Evolutionary conservation across 805 yeast genomes (phyloP), one percentile per base, ranked within the genome.

Genomic region (Starmerella stigmatis): DNA sequence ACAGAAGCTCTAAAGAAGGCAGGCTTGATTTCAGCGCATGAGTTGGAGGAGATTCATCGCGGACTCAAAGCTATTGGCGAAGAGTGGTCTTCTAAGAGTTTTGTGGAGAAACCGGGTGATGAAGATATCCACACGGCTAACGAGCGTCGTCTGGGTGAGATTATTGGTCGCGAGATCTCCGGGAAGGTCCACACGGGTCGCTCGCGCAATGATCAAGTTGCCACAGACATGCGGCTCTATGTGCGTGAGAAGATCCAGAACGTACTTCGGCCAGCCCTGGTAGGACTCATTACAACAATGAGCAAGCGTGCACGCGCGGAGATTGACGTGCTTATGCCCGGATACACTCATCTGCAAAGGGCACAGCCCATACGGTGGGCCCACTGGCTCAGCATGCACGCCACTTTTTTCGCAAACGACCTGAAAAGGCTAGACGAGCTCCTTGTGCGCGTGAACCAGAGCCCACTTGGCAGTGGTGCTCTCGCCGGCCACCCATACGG

Each of bases 331-430:
- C 73, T 92, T 60, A 92, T 92, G 97, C 99, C 99, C 10, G 99
- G 99, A 35, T 92, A 92, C 69, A 92, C 99, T 12, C 99, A 92
- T 68, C 71, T 92, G 62, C 98, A 92, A 72, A 82, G 95, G 64
- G 97, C 97, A 2, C 99, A 88, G 67, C 99, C 99, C n/a, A 92
- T 92, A 60, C 78, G 99, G 68, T 92, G 99, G 99, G 73, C 96
- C 1, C 99, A 92, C 64, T 89, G 96, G 96, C 71, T 92, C 54
- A 77, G 89, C 55, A 79, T 86, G 62, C 89, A 92, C 60, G 96
- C 96, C 30, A 89, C 98, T 2, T 92, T 88, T 62, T 81, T 92
- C 65, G 76, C 88, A 9, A 86, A 86, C 60, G 99, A 92, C 63
- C 78, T 81, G 67, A 77, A 83, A 62, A 76, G 98, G 62, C 72